A percentile compares a stretch with the other conserved stretches of the same genome.
phyloP scores from a whole-genome alignment of 345 rosid species.

The Moringa oleifera region DNA sequence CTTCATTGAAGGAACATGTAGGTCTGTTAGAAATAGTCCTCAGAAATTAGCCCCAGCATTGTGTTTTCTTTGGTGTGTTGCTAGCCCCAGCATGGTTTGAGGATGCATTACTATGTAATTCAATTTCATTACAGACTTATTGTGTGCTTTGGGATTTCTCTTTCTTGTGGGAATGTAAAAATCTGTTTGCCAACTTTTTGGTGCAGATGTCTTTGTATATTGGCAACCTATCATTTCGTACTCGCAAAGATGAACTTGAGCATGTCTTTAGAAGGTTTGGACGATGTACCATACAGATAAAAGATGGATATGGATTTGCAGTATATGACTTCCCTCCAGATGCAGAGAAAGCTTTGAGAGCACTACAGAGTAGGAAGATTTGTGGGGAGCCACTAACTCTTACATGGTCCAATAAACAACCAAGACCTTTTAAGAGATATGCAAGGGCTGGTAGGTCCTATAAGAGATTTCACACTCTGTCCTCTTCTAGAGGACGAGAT shows the following conservation, averaged over 20 bases:
- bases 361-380: conserved; percentile 30
- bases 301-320: conserved; percentile 51
- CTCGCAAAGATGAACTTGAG: conserved; percentile 33
- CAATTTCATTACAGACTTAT: background rate
- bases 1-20: background rate
- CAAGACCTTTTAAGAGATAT: conserved; percentile 23
- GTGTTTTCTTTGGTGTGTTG: background rate
- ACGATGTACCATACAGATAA: conserved; percentile 30
- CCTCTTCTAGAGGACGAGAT: conserved; percentile 14
- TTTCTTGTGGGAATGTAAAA: conserved; percentile 3
- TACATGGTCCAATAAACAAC: conserved; percentile 54
- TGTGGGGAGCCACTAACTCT: conserved; percentile 40
- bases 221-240: conserved; percentile 34
- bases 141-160: background rate
- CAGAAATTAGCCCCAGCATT: background rate
- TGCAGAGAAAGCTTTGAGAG: conserved; percentile 44
- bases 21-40: too few relatives aligned
- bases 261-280: conserved; percentile 40
- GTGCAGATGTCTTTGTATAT: conserved; percentile 44
- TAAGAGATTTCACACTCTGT: conserved; percentile 13
- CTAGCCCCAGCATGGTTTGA: too few relatives aligned
- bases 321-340: conserved; percentile 39
- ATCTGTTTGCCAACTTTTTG: background rate
- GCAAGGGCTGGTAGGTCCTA: conserved; percentile 17
- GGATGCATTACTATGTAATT: background rate